These are phyloP conservation scores for Inga laurina DNA, from an alignment of 306 rosid genomes.

Conservation along the genomic window DNA sequence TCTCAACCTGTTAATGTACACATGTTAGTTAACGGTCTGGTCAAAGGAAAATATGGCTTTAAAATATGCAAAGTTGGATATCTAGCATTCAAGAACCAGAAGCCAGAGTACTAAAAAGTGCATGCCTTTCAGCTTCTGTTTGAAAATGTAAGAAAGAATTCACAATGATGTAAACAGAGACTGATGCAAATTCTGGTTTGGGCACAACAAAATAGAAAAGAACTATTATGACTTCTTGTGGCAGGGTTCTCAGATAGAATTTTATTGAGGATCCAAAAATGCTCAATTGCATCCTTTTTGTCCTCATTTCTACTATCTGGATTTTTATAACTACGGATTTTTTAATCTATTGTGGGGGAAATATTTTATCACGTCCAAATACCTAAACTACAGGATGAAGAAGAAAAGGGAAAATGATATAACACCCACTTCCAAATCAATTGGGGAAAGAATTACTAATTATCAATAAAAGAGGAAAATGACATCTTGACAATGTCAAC, in stretches of 20 bases:
- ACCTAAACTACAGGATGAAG: background rate
- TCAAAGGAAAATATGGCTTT: constrained; percentile 2
- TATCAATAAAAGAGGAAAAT: background rate
- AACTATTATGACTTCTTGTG: no score
- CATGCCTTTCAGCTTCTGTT: background rate
- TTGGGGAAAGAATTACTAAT: background rate
- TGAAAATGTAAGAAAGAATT: background rate
- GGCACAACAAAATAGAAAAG: no score
- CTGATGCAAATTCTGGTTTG: no score
- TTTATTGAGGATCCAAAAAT: no score
- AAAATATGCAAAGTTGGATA: background rate
- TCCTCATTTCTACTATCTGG: background rate
- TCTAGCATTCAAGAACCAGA: background rate
- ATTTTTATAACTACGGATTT: background rate
- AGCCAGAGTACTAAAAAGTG: background rate
- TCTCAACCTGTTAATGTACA: constrained; percentile 58
- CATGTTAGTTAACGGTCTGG: background rate
- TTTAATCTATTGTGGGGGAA: background rate
- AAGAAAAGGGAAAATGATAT: background rate
- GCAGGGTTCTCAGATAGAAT: no score
- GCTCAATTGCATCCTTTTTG: background rate
- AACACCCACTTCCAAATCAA: constrained; percentile 14
- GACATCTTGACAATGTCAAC: background rate
- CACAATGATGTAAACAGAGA: no score
- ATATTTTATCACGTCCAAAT: constrained; percentile 13